Base-by-base conservation (phyloP, 768 basidiomycete genomes). In the Chalciporus chontae region DNA sequence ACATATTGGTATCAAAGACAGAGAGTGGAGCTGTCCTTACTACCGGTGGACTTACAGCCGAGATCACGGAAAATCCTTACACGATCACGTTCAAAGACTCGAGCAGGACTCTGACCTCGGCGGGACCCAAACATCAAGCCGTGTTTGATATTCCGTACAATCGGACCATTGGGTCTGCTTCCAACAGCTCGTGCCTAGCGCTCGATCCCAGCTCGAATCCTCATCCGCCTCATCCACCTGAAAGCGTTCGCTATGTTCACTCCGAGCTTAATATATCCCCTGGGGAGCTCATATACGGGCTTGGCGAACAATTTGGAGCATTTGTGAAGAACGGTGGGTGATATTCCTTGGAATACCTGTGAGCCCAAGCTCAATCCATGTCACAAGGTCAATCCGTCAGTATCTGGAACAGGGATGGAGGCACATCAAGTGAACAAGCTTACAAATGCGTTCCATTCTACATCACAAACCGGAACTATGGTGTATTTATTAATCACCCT, bases 341-440 rank as follows among this genome's bases (percentile, higher is more conserved):
- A 45, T 57, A 38, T 56, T 56, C 4, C 50, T 57, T 18, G 57
- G 61, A 29, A 29, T 11, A 50, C 48, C 46, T 59, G 53, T 45
- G 21, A 67, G 15, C n/a, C 11, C 43, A 39, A 31, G 29, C 39
- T 57, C 11, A 49, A 52, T 1, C 47, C 26, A 38, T 9, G 31
- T 15, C 29, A 51, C 42, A 50, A 80, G 79, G 80, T 26, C 83
- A 82, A 61, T 58, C 75, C 5, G 69, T 87, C 40, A 79, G 75
- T 52, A 69, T 85, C 4, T 88, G 85, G 87, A 86, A 87, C 56
- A 78, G 80, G 63, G 86, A 88, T 57, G 85, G 86, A 19, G 86
- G 87, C 27, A 89, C 85, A 1, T 83, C 82, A 8, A 80, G 77
- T 52, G 81, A 83, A 31, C 81, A 83, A 57, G 79, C 80, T 0